Evolutionary conservation across 1,139 yeast species (phyloP), one percentile per base, ranked within the genome.

Genomic region (Debaryomyces nepalensis): DNA sequence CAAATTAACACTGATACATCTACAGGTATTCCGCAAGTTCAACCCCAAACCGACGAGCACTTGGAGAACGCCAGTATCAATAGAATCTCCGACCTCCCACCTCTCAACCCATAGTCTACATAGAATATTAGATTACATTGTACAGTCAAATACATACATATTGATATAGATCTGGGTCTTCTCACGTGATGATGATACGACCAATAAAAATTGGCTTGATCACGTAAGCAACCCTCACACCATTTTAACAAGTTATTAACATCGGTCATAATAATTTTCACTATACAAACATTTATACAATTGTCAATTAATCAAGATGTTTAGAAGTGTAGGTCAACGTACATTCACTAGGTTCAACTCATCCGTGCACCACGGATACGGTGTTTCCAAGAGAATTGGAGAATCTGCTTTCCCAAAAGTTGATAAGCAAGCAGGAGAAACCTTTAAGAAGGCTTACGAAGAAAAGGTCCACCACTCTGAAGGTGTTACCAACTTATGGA

Each of bases 391-490:
- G 57, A 57, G 52, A 55, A 63, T 73, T 53, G 65, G 66, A 51
- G 77, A 71, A 40, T 52, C 57, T 24, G 76, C 78, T 16, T 73
- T 61, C 62, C 48, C 57, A 37, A 69, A 68, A 50, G 57, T 63
- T 46, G 58, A 70, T 64, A 61, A 62, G 52, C 51, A 63, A 49
- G 74, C 73, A 29, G 79, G 78, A 43, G 73, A 72, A 46, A 72
- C 68, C 24, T 74, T 69, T 63, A 63, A 61, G 52, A 67, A 66
- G 54, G 57, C 59, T 26, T 59, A 63, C 55, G 68, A 80, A 56
- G 89, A 84, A 57, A 80, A 88, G 60, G 76, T 74, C 57, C 83
- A 84, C 61, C 98, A 93, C 71, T 90, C 96, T 45, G 76, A 68
- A 52, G 77, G 79, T 51, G 84, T 96, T 52, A 78, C 95, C 53